Base-by-base conservation (phyloP, 2,329 filamentous ascomycete species). In the Penicillium crustosum region DNA sequence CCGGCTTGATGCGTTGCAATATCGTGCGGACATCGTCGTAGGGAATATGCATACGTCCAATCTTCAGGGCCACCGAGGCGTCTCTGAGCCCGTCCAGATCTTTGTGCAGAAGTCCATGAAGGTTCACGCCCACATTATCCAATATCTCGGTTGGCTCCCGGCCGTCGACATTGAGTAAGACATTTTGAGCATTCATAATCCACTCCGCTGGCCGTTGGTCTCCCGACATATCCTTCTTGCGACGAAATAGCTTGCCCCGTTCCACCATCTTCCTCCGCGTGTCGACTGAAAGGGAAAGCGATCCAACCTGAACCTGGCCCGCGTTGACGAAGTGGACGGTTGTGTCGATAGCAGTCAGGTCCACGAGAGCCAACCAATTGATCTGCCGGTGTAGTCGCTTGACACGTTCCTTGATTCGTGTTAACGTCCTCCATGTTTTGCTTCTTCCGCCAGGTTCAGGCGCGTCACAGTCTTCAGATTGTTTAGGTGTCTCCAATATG, bases 191-290 rank as follows among this genome's bases (percentile, higher is more conserved):
- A 8, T 89, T 89, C 67, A 96, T 83, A 62, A 95, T 93, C 93
- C 95, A 99, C 79, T 99, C 95, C 2, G 93, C 93, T 39, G 94
- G 92, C 47, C 85, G 82, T 66, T 89, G 86, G 49, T 86, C 79
- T 29, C 82, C 81, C 43, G 81, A 81, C 63, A 85, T 81, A 63
- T 86, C 81, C 70, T 87, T 86, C 74, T 89, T 84, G 70, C 91
- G 90, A 66, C 93, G 88, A 75, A 96, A 96, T 68, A 96, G 88
- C 44, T 92, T 89, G 58, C 91, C 91, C 54, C 92, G 86, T 70
- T 97, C 93, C 31, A 96, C 91, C 76, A 93, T 93, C 77, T 96
- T 95, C 61, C 86, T 87, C 66, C 95, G 83, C 7, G 94, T 97
- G 71, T 99, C 93, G 53, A 99, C 90, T 6, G 91, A 89, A 59